Percentiles rank a stretch among this genome's conserved stretches.
Evolutionary conservation across 768 basidiomycete genomes (phyloP).

Genomic region (Rhizopogon salebrosus): DNA sequence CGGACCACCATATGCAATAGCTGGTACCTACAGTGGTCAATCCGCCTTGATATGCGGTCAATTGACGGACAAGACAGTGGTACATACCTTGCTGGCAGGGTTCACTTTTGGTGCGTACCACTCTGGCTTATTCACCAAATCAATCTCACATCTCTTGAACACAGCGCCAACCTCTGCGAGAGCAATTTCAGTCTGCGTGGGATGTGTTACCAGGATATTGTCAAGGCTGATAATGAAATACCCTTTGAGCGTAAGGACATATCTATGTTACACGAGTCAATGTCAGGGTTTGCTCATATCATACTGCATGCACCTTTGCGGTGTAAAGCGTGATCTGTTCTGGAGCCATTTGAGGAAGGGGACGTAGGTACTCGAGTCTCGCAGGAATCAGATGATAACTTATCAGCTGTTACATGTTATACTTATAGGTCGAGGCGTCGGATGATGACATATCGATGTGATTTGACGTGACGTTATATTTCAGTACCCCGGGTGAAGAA

Average conservation of each 20-base stretch:
- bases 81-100: slow-evolving; percentile 57
- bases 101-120: slow-evolving; percentile 67
- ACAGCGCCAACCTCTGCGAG: slow-evolving; percentile 49
- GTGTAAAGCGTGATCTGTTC: slow-evolving; percentile 40
- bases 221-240: slow-evolving; percentile 17
- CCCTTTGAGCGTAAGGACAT: slow-evolving; percentile 58
- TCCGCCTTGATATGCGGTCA: not conserved
- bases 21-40: slow-evolving; percentile 42
- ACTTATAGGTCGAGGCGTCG: no score
- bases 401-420: not conserved
- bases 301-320: slow-evolving; percentile 32
- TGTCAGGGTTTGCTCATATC: not conserved
- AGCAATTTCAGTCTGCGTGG: slow-evolving; percentile 49
- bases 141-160: slow-evolving; percentile 51
- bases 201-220: not conserved
- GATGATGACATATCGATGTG: no score
- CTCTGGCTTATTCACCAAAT: slow-evolving; percentile 59
- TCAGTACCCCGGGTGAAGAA: no score
- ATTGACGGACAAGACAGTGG: not conserved
- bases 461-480: no score
- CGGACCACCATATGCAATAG: slow-evolving; percentile 59
- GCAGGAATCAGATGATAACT: not conserved
- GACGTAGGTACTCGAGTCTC: not conserved
- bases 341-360: not conserved
- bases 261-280: slow-evolving; percentile 27